Conservation (phyloP, 1,284 basidiomycete genomes). For the Ceratobasidium sp. region DNA sequence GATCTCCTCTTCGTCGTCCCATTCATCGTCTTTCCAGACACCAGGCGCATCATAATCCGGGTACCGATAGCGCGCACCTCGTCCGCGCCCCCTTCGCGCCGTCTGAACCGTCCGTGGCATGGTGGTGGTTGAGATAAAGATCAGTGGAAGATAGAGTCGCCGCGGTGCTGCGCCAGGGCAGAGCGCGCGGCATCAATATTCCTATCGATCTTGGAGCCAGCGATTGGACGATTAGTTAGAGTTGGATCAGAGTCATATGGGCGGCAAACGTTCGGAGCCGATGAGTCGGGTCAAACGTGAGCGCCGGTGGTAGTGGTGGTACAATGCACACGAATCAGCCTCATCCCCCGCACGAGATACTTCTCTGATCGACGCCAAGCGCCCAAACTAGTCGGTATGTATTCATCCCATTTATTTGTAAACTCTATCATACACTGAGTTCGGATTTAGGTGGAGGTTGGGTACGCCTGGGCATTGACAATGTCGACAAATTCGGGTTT, state of each 20-base stretch:
- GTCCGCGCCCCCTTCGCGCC: neutral
- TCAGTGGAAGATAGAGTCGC: no score
- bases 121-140: neutral
- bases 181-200: no score
- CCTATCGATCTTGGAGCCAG: no score
- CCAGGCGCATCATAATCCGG: neutral
- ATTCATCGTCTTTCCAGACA: neutral
- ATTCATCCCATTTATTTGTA: no score
- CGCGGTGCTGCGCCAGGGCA: no score
- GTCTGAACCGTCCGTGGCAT: neutral
- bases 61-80: neutral
- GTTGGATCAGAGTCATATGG: neutral
- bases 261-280: neutral
- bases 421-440: no score
- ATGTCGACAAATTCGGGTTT: conserved; percentile 97
- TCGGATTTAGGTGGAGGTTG: conserved; percentile 10
- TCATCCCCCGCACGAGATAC: no score
- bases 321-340: no score
- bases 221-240: no score
- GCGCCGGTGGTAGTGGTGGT: no score
- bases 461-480: conserved; percentile 67
- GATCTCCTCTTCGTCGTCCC: conserved; percentile 6
- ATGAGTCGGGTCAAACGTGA: neutral
- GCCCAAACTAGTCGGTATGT: neutral
- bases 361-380: neutral